Evolutionary conservation across 2,329 filamentous ascomycete genomes (phyloP), one percentile per base, ranked within the genome.

Genomic region (Colletotrichum sp.): DNA sequence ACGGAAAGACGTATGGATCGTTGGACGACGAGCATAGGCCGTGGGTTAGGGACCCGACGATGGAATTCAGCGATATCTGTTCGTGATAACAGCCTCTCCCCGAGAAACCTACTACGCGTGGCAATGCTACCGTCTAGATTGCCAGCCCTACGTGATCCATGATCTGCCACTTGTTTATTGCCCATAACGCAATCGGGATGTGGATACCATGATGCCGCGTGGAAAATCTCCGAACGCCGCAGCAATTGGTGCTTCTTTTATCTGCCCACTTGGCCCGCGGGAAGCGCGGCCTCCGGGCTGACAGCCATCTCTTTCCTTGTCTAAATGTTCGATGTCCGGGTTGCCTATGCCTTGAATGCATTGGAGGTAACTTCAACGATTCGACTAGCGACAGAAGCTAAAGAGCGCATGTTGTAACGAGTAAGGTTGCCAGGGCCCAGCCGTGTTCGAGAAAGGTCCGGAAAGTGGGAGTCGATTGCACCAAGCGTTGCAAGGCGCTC

Each of bases 11-110:
- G 8, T 85, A 80, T 61, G 78, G 77, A 38, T 63, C 82, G 43
- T 77, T 86, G 21, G 84, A 85, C 70, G 81, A 81, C 13, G 83
- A 85, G 72, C 82, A 85, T 78, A 77, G 82, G 21, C 72, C 80
- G 15, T 86, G 84, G 85, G 75, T 82, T 58, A 79, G 81, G 55
- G 74, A 78, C 21, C 67, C 74, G 4, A 36, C 69, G 24, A 74
- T 55, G n/a, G 61, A 72, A 61, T 21, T 30, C 24, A 24, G 43
- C 48, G 68, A 74, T 18, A 24, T 74, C 8, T 67, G 68, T 32
- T 34, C 36, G 13, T 67, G 64, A 67, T 26, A 61, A 5, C 26
- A 1, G 32, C 61, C 5, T 65, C 8, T 48, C 18, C 43, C 6
- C 3, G 30, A 10, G 16, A 60, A 60, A 30, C n/a, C n/a, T 21